Evolutionary conservation across 176 grass and related monocot species (phyloP), one percentile per base, ranked within the genome.

Genomic region (Oryza australiensis): DNA sequence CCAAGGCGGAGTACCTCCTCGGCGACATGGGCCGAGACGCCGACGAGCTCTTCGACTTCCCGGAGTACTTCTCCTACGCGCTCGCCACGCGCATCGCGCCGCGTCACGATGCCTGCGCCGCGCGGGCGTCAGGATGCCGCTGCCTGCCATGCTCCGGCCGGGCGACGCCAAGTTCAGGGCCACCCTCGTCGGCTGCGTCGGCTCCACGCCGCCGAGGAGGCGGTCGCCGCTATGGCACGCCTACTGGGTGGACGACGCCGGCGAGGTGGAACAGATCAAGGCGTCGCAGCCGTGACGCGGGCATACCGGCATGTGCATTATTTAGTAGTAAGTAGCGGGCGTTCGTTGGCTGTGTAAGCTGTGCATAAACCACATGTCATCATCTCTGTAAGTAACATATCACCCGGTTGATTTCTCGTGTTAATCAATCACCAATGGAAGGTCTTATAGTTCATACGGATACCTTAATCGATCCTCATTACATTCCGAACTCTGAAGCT

Each of bases 51-150:
- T 80, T 84, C 75, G 88, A 93, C 22, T 99, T 99, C 82, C 96
- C 93, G 12, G 83, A 91, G 67, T 99, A 83, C 81, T 95, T 99
- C 82, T 95, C 92, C 3, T 99, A 89, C 85, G 92, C 93, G 68
- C 68, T 99, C 26, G 62, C 78, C 65, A 66, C 80, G 68, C 88
- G 93, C 76, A 99, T 99, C 73, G 76, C 7, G 38, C 85, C 80
- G 41, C 86, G 91, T 7, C 89, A 99, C 82, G 66, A 81, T 79
- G 41, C 64, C 1, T 99, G 96, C 83, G 66, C 86, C 23, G 84
- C 72, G 42, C 77, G 78, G 22, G 89, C 5, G 72, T 91, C 3
- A 73, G 69, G 75, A 76, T 99, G 82, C 85, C 93, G 29, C 89
- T 99, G 20, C 90, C 87, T 12, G 77, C 77, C 80, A 91, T 99